Evolutionary conservation across 2,329 filamentous ascomycete species (phyloP), one percentile per base, ranked within the genome.

Genomic region (Neofusicoccum cordaticola): DNA sequence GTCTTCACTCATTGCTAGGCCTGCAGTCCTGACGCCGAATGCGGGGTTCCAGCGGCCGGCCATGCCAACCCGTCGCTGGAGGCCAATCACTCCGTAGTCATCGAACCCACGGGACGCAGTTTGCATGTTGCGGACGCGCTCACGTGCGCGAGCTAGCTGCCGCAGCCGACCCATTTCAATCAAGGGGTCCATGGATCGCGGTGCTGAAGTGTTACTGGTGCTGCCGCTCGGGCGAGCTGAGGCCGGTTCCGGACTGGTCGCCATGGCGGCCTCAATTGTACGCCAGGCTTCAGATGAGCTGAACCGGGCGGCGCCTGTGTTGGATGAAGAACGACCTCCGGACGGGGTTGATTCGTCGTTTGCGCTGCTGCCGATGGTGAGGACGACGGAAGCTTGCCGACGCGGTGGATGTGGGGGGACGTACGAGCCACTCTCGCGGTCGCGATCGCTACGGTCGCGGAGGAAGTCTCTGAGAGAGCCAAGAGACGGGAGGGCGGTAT

Each of bases 1-100:
- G 69, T 83, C 81, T 31, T 76, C 72, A 71, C 80, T 82, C 73
- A 83, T 80, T 4, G 81, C 81, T 62, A 83, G 68, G 4, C 81
- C 81, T 5, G 81, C 80, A 19, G 80, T 83, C 41, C 80, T 70
- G 22, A 81, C 75, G 1, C 79, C 80, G 42, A 76, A 68, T 19
- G 71, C 69, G 6, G 74, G 71, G 31, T 56, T 60, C 51, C 35
- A 66, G 15, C 64, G 57, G 7, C 60, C 57, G n/a, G 48, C 27
- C 44, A 48, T 47, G 35, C 37, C 61, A 19, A 48, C 57, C 4
- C 64, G 47, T 12, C 64, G 48, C 13, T 57, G 35, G 4, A 65
- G 22, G 15, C 65, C 64, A 31, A 61, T 58, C 7, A 60, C 60
- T 15, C 64, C 64, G 13, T 65, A 63, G 17, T 63, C 48, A 15